Percentiles rank a stretch among this genome's conserved stretches.
phyloP scores from a whole-genome alignment of 306 rosid genomes.

The Citrullus colocynthis region DNA sequence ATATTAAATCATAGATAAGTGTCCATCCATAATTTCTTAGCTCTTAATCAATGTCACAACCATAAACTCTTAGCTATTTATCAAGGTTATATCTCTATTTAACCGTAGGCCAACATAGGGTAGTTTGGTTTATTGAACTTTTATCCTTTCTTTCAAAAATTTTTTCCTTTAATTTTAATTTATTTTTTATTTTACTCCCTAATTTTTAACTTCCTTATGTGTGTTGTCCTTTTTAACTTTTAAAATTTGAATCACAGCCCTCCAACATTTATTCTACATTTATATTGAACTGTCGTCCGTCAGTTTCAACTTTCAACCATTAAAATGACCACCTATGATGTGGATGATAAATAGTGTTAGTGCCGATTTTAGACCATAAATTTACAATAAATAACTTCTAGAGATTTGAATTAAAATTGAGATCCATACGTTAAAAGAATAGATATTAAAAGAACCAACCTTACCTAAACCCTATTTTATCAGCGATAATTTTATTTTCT shows the following conservation, averaged over 20 bases:
- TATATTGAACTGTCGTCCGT: not conserved
- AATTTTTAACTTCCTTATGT: not conserved
- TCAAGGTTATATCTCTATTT: no score
- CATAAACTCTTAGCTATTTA: no score
- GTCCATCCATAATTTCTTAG: no score
- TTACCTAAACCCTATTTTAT: not conserved
- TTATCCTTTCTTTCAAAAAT: not conserved
- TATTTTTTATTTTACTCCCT: not conserved
- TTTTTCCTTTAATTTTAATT: not conserved
- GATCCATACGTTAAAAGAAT: not conserved
- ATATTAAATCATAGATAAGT: no score
- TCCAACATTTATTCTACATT: not conserved
- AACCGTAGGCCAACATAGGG: no score
- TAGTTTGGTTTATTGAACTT: not conserved
- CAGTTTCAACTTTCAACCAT: not conserved
- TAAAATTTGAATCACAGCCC: not conserved
- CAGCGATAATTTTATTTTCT: not conserved
- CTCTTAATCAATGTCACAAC: no score
- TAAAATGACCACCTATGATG: not conserved
- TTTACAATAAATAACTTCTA: not conserved
- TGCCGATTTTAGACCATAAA: not conserved
- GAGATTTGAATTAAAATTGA: not conserved
- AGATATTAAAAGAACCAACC: not conserved
- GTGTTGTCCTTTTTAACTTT: not conserved
- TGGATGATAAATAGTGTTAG: not conserved